Base-by-base conservation (phyloP, 352 stramenopile species). In the Globisporangium emineosum region DNA sequence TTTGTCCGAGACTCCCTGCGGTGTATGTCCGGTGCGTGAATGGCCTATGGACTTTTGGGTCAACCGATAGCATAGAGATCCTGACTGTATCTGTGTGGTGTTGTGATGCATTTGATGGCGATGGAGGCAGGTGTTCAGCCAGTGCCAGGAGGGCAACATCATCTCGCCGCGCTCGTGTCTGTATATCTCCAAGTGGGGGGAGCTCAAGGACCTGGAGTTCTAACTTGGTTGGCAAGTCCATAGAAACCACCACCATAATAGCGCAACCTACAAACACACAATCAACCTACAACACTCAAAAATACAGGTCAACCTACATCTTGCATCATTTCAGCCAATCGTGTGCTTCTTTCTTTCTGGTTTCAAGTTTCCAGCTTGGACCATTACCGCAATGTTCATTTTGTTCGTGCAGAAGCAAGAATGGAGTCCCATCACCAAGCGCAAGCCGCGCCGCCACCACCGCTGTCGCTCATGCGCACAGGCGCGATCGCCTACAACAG, bases 101-200 rank as follows among this genome's bases (percentile, higher is more conserved):
- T 1, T 17, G 13, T 50, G 45, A 66, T 59, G 60, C 57, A 25
- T 62, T 40, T 62, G 6, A 62, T 27, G 61, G 15, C 15, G 21
- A 56, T 69, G 42, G 42, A 13, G 21, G 29, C 53, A 90, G 77
- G 89, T 97, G 54, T 94, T 96, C 64, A 78, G 93, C 57, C 90
- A 97, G 62, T 98, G 91, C 75, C 77, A 88, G 35, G 90, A 97
- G 67, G 90, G 89, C 64, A 96, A 94, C 66, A 74, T 96, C 60
- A 97, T 98, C 62, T 97, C 87, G 37, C 91, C 91, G 9, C 83
- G 80, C 47, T 96, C 86, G 68, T 98, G 91, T 79, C 68, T 96
- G 45, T 98, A 98, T 68, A 88, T 97, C 62, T 88, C 77, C 47
- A 94, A 96, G 70, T 98, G 90, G 90, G 73, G 97, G 5, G 86